These are phyloP conservation scores for Boletus tylopilopsis DNA, from an alignment of 768 basidiomycete species.

Conservation along the genomic window DNA sequence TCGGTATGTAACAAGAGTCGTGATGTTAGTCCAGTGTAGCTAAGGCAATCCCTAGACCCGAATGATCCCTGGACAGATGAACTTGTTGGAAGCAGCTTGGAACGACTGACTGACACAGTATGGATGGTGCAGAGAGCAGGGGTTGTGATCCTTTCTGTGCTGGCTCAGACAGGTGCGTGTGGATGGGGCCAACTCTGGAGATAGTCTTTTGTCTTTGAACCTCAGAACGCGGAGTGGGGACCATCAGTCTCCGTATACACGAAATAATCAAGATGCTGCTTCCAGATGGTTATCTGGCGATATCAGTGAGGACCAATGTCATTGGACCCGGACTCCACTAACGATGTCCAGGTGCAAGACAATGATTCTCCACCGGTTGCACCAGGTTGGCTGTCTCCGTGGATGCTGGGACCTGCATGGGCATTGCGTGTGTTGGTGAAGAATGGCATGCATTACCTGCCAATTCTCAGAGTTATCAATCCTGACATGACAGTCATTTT, in stretches of 20 bases:
- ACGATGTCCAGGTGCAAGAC: too few species aligned
- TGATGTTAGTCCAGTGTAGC: background rate
- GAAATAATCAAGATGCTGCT: background rate
- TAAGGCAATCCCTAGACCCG: slow-evolving; percentile 2
- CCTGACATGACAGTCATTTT: background rate
- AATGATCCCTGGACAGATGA: slow-evolving; percentile 1
- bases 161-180: slow-evolving; percentile 17
- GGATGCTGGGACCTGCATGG: slow-evolving; percentile 20
- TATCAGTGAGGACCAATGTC: too few species aligned
- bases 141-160: slow-evolving; percentile 19
- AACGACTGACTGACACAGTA: background rate
- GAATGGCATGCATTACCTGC: slow-evolving; percentile 6
- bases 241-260: background rate
- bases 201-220: too few species aligned
- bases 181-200: background rate
- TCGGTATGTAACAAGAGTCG: slow-evolving; percentile 5
- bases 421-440: slow-evolving; percentile 14
- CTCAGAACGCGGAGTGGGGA: background rate
- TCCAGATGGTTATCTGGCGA: background rate
- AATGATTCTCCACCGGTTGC: too few species aligned
- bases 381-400: slow-evolving; percentile 9
- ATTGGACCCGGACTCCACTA: too few species aligned
- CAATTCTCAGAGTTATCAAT: background rate
- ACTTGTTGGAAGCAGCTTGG: slow-evolving; percentile 13
- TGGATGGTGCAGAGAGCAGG: slow-evolving; percentile 25